Evolutionary conservation across 2,329 filamentous ascomycete genomes (phyloP).

Genomic region (Helotiales sp.): DNA sequence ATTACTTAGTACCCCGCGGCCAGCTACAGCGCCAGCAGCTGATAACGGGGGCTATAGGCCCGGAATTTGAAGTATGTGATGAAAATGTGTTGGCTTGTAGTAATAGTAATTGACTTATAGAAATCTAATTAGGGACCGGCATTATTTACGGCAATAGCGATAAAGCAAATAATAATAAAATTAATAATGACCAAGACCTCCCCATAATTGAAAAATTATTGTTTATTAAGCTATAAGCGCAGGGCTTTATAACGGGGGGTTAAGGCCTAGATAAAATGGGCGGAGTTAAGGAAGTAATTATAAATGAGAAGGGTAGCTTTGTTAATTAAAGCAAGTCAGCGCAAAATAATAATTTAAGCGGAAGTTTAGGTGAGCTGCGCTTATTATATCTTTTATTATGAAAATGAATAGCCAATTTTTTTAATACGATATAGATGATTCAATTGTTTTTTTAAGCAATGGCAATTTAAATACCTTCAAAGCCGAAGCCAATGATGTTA

Average conservation of each 20-base stretch:
- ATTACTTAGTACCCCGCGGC: constrained; percentile 21
- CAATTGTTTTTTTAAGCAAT: constrained; percentile 26
- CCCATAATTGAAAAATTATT: constrained; percentile 28
- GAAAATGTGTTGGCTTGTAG: constrained; percentile 26
- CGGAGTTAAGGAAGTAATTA: constrained; percentile 21
- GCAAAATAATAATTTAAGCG: constrained; percentile 23
- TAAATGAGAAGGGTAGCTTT: constrained; percentile 19
- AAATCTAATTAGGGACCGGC: constrained; percentile 17
- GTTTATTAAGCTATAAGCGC: constrained; percentile 22
- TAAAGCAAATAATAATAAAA: constrained; percentile 22
- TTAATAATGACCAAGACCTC: constrained; percentile 21
- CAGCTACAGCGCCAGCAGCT: background rate
- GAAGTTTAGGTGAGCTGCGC: constrained; percentile 23
- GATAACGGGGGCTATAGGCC: constrained; percentile 8
- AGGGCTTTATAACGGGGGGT: constrained; percentile 25
- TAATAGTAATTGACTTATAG: constrained; percentile 21
- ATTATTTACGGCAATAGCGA: constrained; percentile 14
- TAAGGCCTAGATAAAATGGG: constrained; percentile 12
- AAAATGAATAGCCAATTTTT: constrained; percentile 23
- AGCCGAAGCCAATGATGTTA: constrained; percentile 25
- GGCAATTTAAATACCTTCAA: constrained; percentile 25
- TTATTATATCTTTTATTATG: constrained; percentile 20
- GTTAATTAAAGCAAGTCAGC: constrained; percentile 20
- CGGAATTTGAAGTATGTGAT: constrained; percentile 29
- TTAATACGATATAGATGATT: constrained; percentile 30